phyloP scores from a whole-genome alignment of 495 filamentous ascomycete genomes.

The Penicillium subrubescens region DNA sequence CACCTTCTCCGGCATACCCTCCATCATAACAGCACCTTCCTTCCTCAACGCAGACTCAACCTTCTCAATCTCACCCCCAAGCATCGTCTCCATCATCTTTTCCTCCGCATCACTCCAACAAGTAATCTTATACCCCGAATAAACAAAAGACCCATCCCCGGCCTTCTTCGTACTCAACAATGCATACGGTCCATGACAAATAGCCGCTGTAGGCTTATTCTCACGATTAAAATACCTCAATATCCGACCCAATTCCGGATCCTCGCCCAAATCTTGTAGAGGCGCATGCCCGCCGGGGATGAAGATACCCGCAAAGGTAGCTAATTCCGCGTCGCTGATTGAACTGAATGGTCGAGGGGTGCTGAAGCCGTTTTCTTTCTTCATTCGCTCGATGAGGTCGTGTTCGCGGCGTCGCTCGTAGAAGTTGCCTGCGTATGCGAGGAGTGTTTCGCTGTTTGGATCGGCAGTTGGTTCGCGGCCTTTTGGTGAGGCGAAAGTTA shows the following conservation, averaged over 20 bases:
- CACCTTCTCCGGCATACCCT: constrained; percentile 27
- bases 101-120: constrained; percentile 38
- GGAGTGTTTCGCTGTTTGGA: constrained; percentile 37
- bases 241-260: constrained; percentile 42
- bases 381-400: constrained; percentile 41
- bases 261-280: constrained; percentile 37
- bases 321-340: constrained; percentile 34
- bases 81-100: constrained; percentile 33
- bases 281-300: constrained; percentile 48
- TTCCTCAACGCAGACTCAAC: constrained; percentile 29
- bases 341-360: constrained; percentile 27
- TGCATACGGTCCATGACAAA: constrained; percentile 48
- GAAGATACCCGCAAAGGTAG: constrained; percentile 38
- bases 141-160: constrained; percentile 37
- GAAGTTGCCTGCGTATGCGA: constrained; percentile 43
- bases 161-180: constrained; percentile 38
- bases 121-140: constrained; percentile 36
- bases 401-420: constrained; percentile 42
- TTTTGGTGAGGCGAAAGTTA: constrained; percentile 42
- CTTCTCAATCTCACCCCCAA: constrained; percentile 36
- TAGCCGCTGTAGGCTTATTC: constrained; percentile 39
- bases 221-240: constrained; percentile 37
- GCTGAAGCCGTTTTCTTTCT: constrained; percentile 39
- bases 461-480: constrained; percentile 38
- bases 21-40: constrained; percentile 33